A percentile compares a stretch with the other conserved stretches of the same genome.
Conservation (phyloP, 2,329 filamentous ascomycete species). For the Falciphora oryzae region DNA sequence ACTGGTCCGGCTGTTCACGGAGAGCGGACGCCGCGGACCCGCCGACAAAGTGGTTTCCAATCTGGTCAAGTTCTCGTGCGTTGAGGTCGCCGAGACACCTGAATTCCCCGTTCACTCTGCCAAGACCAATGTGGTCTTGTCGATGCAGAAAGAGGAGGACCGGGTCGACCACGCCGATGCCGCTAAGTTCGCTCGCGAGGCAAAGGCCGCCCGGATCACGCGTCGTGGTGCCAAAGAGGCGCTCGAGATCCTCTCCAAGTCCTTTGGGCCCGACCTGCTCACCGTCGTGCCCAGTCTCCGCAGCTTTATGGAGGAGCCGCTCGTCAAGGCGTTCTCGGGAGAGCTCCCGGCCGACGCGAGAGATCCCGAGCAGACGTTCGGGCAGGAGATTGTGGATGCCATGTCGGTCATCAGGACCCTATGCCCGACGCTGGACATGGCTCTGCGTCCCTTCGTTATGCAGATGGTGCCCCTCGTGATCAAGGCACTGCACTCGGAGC, state of each 20-base stretch:
- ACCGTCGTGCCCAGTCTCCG: slow-evolving; percentile 79
- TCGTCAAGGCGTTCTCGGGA: slow-evolving; percentile 66
- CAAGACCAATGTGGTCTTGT: slow-evolving; percentile 77
- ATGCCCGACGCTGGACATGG: slow-evolving; percentile 77
- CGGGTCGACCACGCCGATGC: slow-evolving; percentile 88
- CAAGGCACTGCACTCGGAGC: slow-evolving; percentile 77
- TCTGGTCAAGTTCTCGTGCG: slow-evolving; percentile 93
- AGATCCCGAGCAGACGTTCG: slow-evolving; percentile 68
- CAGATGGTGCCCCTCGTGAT: slow-evolving; percentile 79
- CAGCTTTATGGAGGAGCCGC: slow-evolving; percentile 73
- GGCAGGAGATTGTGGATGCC: slow-evolving; percentile 90
- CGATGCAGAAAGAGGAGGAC: slow-evolving; percentile 95
- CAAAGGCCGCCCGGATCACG: slow-evolving; percentile 82
- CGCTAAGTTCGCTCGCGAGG: slow-evolving; percentile 82
- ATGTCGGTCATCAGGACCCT: slow-evolving; percentile 89
- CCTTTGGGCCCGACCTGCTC: slow-evolving; percentile 73
- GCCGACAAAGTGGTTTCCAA: slow-evolving; percentile 96
- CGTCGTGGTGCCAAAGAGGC: slow-evolving; percentile 91
- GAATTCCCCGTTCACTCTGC: slow-evolving; percentile 81
- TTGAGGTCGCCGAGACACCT: slow-evolving; percentile 95
- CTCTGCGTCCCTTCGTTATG: slow-evolving; percentile 75
- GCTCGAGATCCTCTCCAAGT: slow-evolving; percentile 75
- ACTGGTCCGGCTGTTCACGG: slow-evolving; percentile 81
- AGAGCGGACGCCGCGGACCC: slow-evolving; percentile 71
- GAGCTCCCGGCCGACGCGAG: slow-evolving; percentile 67